phyloP scores from a whole-genome alignment of 1,139 yeast genomes.

The Yamadazyma dushanensis region DNA sequence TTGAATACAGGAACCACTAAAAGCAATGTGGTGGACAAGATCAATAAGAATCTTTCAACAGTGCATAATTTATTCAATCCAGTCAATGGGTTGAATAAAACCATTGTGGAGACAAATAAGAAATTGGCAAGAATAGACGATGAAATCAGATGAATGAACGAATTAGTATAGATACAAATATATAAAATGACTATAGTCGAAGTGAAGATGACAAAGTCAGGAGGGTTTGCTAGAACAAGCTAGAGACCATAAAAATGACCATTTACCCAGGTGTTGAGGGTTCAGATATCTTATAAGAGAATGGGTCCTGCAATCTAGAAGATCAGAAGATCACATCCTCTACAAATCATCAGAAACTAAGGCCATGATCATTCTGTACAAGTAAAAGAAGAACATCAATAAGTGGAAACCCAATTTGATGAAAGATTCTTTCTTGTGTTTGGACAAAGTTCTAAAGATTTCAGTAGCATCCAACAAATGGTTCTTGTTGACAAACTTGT shows the following conservation, averaged over 20 bases:
- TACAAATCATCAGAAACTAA: conserved; percentile 64
- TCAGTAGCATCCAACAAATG: conserved; percentile 96
- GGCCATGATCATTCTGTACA: conserved; percentile 96
- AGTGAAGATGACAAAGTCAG: too few species aligned
- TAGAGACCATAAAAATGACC: too few species aligned
- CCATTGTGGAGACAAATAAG: conserved; percentile 25
- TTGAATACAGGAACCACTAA: conserved; percentile 3
- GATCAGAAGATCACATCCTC: not conserved
- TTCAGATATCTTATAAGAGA: too few species aligned
- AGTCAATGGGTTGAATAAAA: conserved; percentile 39
- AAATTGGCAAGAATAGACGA: conserved; percentile 6
- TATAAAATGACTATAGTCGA: too few species aligned
- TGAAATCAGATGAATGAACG: not conserved
- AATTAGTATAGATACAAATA: conserved; percentile 2
- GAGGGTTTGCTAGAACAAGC: too few species aligned
- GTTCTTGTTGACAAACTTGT: conserved; percentile 72
- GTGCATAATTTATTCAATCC: conserved; percentile 38
- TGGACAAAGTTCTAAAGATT: conserved; percentile 90
- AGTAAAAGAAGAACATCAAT: conserved; percentile 89
- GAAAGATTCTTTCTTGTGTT: conserved; percentile 91
- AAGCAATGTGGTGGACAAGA: conserved; percentile 12
- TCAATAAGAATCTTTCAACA: conserved; percentile 14
- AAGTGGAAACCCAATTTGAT: conserved; percentile 89
- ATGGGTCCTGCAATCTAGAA: too few species aligned
- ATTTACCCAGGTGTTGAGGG: too few species aligned